Evolutionary conservation across 768 basidiomycete genomes (phyloP).

Genomic region (Naganishia antarctica): DNA sequence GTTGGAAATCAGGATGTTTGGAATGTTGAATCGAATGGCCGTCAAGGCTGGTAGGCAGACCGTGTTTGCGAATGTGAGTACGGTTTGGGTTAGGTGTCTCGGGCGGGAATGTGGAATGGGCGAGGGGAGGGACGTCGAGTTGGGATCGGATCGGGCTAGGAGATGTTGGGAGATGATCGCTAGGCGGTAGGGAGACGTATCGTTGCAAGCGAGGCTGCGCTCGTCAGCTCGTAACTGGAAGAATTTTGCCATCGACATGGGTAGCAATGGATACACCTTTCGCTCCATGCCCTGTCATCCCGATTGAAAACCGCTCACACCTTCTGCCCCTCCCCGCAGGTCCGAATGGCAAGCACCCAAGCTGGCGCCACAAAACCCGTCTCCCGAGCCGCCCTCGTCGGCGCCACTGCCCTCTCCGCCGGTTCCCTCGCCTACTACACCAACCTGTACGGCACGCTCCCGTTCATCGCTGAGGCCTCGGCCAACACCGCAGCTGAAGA

Average conservation of each 20-base stretch:
- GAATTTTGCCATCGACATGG: too few relatives aligned
- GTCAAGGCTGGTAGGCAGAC: conserved; percentile 26
- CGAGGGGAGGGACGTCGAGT: too few relatives aligned
- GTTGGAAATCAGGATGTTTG: conserved; percentile 19
- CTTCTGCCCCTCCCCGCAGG: not conserved
- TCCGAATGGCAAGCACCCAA: conserved; percentile 24
- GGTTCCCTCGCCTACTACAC: conserved; percentile 97
- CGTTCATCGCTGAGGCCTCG: conserved; percentile 85
- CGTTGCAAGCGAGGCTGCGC: too few relatives aligned
- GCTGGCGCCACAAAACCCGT: conserved; percentile 17
- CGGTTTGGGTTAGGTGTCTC: not conserved
- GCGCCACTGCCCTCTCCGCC: conserved; percentile 68
- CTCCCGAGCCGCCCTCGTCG: conserved; percentile 52
- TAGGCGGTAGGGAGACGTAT: not conserved
- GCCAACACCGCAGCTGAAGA: conserved; percentile 90
- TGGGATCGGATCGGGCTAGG: too few relatives aligned
- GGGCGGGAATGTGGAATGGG: not conserved
- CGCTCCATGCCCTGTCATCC: too few relatives aligned
- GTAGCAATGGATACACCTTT: too few relatives aligned
- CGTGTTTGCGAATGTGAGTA: conserved; percentile 21
- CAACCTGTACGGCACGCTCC: conserved; percentile 81
- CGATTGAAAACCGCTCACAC: not conserved
- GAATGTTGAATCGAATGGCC: conserved; percentile 23
- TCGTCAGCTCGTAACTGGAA: too few relatives aligned
- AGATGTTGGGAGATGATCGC: not conserved